Percentiles rank a stretch among this genome's conserved stretches.
These are phyloP conservation scores for Pelargonium nanum DNA, from an alignment of 345 rosid genomes.

Conservation along the genomic window DNA sequence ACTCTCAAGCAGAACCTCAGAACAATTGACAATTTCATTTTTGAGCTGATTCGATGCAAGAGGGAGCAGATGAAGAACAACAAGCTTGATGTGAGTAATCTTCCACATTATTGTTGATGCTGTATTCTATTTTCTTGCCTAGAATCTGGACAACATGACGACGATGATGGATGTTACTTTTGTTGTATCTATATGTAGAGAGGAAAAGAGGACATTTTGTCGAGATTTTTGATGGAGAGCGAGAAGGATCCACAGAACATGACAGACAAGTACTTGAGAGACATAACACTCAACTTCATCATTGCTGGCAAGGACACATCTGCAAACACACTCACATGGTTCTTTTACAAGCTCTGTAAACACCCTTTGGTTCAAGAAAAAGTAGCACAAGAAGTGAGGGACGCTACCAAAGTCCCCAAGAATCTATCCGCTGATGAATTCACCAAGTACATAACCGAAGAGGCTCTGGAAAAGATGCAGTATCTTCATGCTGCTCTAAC, in stretches of 20 bases:
- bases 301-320: conserved; percentile 32
- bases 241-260: conserved; percentile 30
- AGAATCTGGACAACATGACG: background rate
- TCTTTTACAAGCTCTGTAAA: conserved; percentile 30
- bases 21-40: conserved; percentile 24
- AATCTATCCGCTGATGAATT: conserved; percentile 14
- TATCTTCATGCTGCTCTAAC: conserved; percentile 29
- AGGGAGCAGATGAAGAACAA: conserved; percentile 22
- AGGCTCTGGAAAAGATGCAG: conserved; percentile 26
- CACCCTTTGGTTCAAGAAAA: conserved; percentile 24
- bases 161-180: background rate
- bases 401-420: conserved; percentile 7
- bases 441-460: conserved; percentile 23
- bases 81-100: conserved; percentile 14
- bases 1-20: conserved; percentile 27
- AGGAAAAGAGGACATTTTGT: conserved; percentile 25
- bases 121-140: background rate
- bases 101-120: background rate
- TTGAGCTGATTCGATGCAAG: conserved; percentile 22
- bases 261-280: conserved; percentile 30
- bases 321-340: conserved; percentile 32
- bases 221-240: conserved; percentile 36
- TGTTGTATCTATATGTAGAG: conserved; percentile 12
- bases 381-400: conserved; percentile 17
- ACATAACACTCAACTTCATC: conserved; percentile 34